These are phyloP conservation scores for Euphorbia celastroides DNA, from an alignment of 441 rosid species.

Conservation along the genomic window DNA sequence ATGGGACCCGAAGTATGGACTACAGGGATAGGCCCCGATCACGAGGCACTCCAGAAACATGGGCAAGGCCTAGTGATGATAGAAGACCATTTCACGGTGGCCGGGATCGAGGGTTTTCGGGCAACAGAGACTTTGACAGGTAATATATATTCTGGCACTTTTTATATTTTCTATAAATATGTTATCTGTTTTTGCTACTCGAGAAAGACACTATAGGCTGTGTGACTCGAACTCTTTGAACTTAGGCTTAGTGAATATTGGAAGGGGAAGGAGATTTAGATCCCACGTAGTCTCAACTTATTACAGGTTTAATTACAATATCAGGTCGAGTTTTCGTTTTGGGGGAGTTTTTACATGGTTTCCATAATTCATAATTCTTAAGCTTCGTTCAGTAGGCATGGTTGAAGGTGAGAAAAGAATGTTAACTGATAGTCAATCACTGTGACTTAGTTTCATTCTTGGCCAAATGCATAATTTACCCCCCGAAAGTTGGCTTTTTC, in stretches of 20 bases:
- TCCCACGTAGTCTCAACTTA: not conserved
- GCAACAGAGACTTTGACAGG: slow-evolving; percentile 72
- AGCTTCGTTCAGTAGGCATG: too few species aligned
- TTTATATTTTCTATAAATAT: not conserved
- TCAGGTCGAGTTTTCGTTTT: not conserved
- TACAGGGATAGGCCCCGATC: slow-evolving; percentile 74
- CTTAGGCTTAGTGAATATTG: not conserved
- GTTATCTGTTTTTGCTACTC: not conserved
- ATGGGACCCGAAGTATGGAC: slow-evolving; percentile 60
- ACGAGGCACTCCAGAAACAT: slow-evolving; percentile 59
- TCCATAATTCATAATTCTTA: not conserved
- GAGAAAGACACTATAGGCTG: not conserved
- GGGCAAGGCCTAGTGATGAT: slow-evolving; percentile 68
- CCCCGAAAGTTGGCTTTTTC: too few species aligned
- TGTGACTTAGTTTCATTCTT: not conserved
- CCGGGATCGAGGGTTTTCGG: slow-evolving; percentile 74
- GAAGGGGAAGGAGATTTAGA: not conserved
- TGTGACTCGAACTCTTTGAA: not conserved
- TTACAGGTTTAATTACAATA: not conserved
- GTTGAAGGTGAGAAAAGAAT: too few species aligned
- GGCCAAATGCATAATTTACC: too few species aligned
- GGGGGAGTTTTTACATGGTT: not conserved
- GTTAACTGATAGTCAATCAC: not conserved
- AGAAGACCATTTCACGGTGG: slow-evolving; percentile 79
- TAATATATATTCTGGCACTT: slow-evolving; percentile 23